Percentiles rank a stretch among this genome's conserved stretches.
These are phyloP conservation scores for Jamesozyma spencerorum DNA, from an alignment of 805 yeast genomes.

Conservation along the genomic window DNA sequence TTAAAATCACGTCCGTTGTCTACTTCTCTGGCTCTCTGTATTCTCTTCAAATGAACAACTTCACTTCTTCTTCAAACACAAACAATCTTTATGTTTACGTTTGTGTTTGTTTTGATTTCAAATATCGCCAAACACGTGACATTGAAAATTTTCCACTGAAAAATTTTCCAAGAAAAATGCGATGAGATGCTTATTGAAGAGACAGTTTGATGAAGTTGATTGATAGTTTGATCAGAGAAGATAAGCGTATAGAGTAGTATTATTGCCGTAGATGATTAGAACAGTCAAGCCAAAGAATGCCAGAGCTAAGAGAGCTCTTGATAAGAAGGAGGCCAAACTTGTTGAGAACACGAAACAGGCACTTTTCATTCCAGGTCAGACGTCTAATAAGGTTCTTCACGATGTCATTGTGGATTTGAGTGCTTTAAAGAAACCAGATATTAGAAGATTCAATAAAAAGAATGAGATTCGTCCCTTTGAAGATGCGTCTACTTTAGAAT, in stretches of 20 bases:
- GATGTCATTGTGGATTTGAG: conserved; percentile 83
- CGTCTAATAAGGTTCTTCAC: conserved; percentile 68
- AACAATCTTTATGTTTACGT: no score
- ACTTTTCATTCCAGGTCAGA: conserved; percentile 82
- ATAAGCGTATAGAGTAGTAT: no score
- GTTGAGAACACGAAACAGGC: conserved; percentile 87
- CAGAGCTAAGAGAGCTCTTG: conserved; percentile 89
- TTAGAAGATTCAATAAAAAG: conserved; percentile 78
- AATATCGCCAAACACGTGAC: no score
- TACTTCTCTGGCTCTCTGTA: not conserved
- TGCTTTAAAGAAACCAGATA: conserved; percentile 84
- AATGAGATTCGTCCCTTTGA: conserved; percentile 90
- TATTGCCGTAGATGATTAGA: conserved; percentile 25
- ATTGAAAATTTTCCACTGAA: no score
- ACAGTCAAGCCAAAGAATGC: conserved; percentile 83
- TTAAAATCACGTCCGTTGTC: not conserved
- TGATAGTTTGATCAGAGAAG: no score
- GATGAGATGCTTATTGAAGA: no score
- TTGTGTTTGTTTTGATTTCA: no score
- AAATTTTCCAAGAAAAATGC: no score
- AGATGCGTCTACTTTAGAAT: conserved; percentile 75
- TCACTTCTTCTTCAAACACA: no score
- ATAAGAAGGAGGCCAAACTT: conserved; percentile 76
- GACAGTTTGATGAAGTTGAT: no score
- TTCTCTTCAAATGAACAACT: no score